Base-by-base conservation (phyloP, 345 rosid genomes). In the Eucalyptus dawsonii region DNA sequence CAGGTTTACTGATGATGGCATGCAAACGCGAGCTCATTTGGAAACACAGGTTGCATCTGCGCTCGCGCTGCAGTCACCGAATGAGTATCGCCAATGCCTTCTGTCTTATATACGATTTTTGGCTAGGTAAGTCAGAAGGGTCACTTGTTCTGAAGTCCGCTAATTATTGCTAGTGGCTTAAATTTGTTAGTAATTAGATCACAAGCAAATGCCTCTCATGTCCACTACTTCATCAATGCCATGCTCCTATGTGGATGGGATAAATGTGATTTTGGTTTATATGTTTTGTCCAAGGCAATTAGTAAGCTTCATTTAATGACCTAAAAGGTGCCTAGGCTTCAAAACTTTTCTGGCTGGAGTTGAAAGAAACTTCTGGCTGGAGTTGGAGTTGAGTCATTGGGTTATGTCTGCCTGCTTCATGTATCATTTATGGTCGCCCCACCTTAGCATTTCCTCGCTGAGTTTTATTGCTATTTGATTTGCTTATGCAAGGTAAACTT, bases 1-100 rank as follows among this genome's bases (percentile, higher is more conserved):
- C 92, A 98, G 99, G 95, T 95, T 98, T 87, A 94, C 99, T 24
- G 99, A 98, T 92, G 99, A 98, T 90, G 99, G 99, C 67, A 91
- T 96, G 94, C 99, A 98, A 93, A 97, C 98, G 31, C 96, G 98
- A 88, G 99, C 98, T 88, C 99, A 98, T 93, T 94, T 98, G 92
- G 99, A 98, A 94, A 93, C 99, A 90, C 99, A 98, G 93, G 91
- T 98, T 91, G 98, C 97, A 89, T 98, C 99, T 17, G 93, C 99
- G 25, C 93, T 98, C 80, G 97, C 96, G 60, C 91, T 98, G 90
- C 95, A 95, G 91, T 98, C 99, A 49, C 93, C 99, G 19, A 94
- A 92, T 88, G 99, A 98, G 93, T 97, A 97, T 91, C 97, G 95
- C 87, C 99, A 98, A 91, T 95, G 98, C 92, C 99, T 98, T 92